These are phyloP conservation scores for Millerozyma miso DNA, from an alignment of 805 yeast genomes.

Conservation along the genomic window DNA sequence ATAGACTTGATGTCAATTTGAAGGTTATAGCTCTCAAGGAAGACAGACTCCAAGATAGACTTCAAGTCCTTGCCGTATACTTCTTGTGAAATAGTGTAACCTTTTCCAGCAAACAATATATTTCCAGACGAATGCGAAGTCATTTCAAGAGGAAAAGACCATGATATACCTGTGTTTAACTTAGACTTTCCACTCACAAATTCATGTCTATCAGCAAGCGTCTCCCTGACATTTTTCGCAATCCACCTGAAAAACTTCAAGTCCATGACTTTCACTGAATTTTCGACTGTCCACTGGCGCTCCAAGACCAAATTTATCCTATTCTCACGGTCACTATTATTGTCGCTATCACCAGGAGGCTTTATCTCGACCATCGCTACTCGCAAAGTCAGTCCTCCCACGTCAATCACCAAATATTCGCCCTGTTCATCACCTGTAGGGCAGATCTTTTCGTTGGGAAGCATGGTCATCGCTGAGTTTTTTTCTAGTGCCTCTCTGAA, in stretches of 20 bases:
- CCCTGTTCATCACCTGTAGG: slow-evolving; percentile 37
- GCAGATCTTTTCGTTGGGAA: slow-evolving; percentile 34
- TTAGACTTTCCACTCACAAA: slow-evolving; percentile 4
- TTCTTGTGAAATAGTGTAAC: slow-evolving; percentile 46
- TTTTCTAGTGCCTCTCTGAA: slow-evolving; percentile 26
- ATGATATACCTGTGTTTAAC: slow-evolving; percentile 45
- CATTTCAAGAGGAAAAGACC: slow-evolving; percentile 54
- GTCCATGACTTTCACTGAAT: slow-evolving; percentile 38
- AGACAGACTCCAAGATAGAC: slow-evolving; percentile 32
- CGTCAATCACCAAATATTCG: slow-evolving; percentile 44
- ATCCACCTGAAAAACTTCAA: slow-evolving; percentile 40
- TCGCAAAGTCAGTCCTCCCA: slow-evolving; percentile 56
- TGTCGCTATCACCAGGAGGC: slow-evolving; percentile 6
- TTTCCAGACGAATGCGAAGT: slow-evolving; percentile 39
- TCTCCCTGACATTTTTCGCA: slow-evolving; percentile 28
- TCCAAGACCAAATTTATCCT: slow-evolving; percentile 26
- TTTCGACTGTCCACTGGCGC: slow-evolving; percentile 35
- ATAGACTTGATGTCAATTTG: slow-evolving; percentile 40
- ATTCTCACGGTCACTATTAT: slow-evolving; percentile 10
- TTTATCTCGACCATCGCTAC: slow-evolving; percentile 35
- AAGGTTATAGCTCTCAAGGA: slow-evolving; percentile 19
- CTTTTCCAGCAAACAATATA: slow-evolving; percentile 57
- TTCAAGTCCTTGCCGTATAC: slow-evolving; percentile 37
- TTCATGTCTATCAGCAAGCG: slow-evolving; percentile 19
- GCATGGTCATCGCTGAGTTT: slow-evolving; percentile 31